phyloP scores from a whole-genome alignment of 169 alveolate species.

The Babesia caballi region DNA sequence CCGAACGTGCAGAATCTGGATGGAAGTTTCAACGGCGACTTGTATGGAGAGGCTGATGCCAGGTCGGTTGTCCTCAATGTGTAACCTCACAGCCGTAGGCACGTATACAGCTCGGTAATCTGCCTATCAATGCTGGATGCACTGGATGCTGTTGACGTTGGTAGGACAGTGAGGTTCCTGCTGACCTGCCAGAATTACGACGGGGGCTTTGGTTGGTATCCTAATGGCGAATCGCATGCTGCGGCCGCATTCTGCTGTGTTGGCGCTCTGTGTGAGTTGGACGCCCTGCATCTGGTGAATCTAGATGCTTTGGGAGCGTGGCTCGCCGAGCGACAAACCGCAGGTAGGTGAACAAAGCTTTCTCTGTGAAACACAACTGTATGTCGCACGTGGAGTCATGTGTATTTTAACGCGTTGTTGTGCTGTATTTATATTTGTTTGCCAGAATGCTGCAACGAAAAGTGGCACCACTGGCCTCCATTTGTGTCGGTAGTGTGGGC shows the following conservation, averaged over 20 bases:
- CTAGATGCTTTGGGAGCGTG: slow-evolving; percentile 77
- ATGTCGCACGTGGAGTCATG: too few relatives aligned
- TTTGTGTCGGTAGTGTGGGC: too few relatives aligned
- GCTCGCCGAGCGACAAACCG: slow-evolving; percentile 90
- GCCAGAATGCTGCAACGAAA: background rate
- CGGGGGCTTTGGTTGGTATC: slow-evolving; percentile 94
- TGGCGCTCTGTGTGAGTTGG: slow-evolving; percentile 71
- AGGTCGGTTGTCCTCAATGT: slow-evolving; percentile 53
- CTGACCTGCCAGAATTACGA: slow-evolving; percentile 88
- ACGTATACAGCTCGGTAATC: slow-evolving; percentile 89
- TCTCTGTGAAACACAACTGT: too few relatives aligned
- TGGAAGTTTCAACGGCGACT: slow-evolving; percentile 92
- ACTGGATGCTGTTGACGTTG: slow-evolving; percentile 76
- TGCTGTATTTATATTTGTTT: background rate
- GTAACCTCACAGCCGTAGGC: slow-evolving; percentile 8
- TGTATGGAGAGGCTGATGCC: slow-evolving; percentile 91
- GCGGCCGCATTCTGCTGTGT: slow-evolving; percentile 94
- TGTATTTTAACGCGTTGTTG: background rate
- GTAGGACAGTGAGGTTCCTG: slow-evolving; percentile 83
- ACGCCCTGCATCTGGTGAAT: slow-evolving; percentile 43
- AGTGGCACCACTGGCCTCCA: too few relatives aligned
- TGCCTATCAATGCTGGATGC: slow-evolving; percentile 83
- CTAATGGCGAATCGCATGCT: slow-evolving; percentile 95
- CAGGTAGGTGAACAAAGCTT: slow-evolving; percentile 58
- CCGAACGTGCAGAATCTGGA: slow-evolving; percentile 78